These are phyloP conservation scores for Geotrichum restrictum DNA, from an alignment of 1,139 yeast species.

Conservation along the genomic window DNA sequence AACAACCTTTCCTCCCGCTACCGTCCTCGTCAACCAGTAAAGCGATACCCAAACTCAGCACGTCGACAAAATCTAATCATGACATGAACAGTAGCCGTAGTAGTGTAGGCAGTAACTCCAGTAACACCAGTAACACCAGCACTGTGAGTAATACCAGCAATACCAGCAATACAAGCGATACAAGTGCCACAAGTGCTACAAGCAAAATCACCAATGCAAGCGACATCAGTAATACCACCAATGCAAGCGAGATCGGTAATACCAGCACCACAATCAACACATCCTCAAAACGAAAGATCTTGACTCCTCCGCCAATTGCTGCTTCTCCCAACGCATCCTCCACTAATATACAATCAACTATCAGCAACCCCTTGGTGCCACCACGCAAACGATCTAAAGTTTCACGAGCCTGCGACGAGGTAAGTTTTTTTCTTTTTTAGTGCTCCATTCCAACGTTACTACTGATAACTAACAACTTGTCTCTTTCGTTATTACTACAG, in stretches of 20 bases:
- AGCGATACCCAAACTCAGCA: no score
- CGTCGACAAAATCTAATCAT: no score
- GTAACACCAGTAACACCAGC: no score
- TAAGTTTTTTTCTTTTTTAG: neutral
- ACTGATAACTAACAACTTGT: neutral
- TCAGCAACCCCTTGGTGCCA: constrained; percentile 23
- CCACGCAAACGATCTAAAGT: constrained; percentile 43
- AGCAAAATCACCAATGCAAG: no score
- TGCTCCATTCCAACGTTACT: neutral
- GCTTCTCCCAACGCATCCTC: neutral
- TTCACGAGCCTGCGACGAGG: constrained; percentile 45
- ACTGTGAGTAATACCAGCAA: no score
- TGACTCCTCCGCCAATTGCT: no score
- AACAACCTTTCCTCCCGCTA: neutral
- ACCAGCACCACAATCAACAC: neutral
- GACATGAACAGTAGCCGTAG: no score
- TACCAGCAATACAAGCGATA: no score
- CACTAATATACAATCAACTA: neutral
- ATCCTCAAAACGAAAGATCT: no score
- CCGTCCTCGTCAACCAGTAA: no score
- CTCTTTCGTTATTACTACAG: neutral
- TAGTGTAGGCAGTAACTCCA: no score
- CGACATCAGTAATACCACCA: neutral
- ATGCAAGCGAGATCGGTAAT: neutral
- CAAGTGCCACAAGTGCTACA: no score